Base-by-base conservation (phyloP, 768 basidiomycete species). In the Mycena kentingensis region DNA sequence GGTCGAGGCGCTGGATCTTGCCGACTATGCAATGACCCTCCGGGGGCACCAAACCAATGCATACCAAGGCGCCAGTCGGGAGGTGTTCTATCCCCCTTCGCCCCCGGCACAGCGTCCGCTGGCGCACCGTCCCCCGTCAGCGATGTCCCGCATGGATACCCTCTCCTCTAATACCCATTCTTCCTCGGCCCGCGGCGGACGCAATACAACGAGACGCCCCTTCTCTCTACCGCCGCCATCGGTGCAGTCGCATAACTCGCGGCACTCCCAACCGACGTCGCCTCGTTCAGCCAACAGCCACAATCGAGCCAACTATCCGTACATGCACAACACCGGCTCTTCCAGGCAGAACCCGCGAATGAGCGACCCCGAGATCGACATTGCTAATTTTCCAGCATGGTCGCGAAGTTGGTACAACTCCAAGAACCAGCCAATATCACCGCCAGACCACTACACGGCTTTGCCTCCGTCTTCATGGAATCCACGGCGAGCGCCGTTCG, bases 1-100 rank as follows among this genome's bases (percentile, higher is more conserved):
- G 49, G 77, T 87, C 1, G 85, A 88, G 63, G 85, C 85, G 3
- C 76, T 87, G 49, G 87, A 89, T 68, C 74, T 89, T 21, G 85
- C 85, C 27, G 87, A 87, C 65, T 89, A 87, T 67, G 75, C 84
- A 6, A 70, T 65, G 54, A 81, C 80, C 18, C 72, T 85, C 21
- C 69, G 73, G 34, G 47, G 68, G 28, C 66, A 74, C 53, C 68
- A 68, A 61, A 58, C 63, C 39, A 58, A 67, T 46, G 35, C 60
- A 52, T 55, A 54, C 46, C 34, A 62, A 15, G 49, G 55, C 5
- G 52, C 51, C 18, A 52, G 62, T 16, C 54, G 58, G 2, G 65
- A 70, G 46, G 64, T 65, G 16, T 54, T 65, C 27, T 72, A 74
- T 57, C 69, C 69, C 24, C 71, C 64, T 3, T 60, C 55, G 35